Conservation (phyloP, 768 basidiomycete species). For the Amanita thiersii region DNA sequence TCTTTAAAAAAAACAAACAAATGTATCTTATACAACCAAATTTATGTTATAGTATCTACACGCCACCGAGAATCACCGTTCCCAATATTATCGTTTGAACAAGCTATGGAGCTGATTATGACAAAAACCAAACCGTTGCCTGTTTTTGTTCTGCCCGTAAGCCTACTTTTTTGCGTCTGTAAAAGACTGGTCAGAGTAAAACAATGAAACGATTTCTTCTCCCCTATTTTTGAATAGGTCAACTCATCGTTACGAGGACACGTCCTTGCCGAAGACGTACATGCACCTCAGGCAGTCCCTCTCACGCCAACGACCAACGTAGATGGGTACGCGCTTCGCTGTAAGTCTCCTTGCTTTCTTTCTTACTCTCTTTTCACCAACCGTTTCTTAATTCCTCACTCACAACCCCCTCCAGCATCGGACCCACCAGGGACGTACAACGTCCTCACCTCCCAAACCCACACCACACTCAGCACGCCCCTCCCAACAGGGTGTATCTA, state of each 20-base stretch:
- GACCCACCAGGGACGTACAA: conserved; percentile 58
- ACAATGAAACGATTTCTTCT: too few relatives aligned
- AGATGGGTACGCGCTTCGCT: conserved; percentile 80
- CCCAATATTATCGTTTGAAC: conserved; percentile 56
- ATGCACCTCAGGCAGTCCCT: conserved; percentile 59
- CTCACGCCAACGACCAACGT: conserved; percentile 66
- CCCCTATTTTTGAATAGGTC: conserved; percentile 51
- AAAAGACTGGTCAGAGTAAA: neutral
- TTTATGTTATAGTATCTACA: conserved; percentile 41
- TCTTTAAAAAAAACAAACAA: too few relatives aligned
- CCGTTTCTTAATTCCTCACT: neutral
- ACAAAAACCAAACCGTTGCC: conserved; percentile 36
- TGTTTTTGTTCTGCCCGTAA: conserved; percentile 32
- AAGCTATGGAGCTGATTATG: conserved; percentile 53
- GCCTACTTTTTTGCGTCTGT: conserved; percentile 12
- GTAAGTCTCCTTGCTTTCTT: conserved; percentile 27
- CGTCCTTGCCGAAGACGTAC: conserved; percentile 70
- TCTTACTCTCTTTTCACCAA: neutral
- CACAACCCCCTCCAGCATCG: conserved; percentile 38
- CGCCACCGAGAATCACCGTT: conserved; percentile 77
- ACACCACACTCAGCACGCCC: conserved; percentile 31
- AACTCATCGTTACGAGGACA: conserved; percentile 50
- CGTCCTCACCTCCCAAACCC: conserved; percentile 53
- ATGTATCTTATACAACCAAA: conserved; percentile 1
- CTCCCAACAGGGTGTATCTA: conserved; percentile 48